Evolutionary conservation across 805 yeast species (phyloP), one percentile per base, ranked within the genome.

Genomic region (Metschnikowia reukaufii): DNA sequence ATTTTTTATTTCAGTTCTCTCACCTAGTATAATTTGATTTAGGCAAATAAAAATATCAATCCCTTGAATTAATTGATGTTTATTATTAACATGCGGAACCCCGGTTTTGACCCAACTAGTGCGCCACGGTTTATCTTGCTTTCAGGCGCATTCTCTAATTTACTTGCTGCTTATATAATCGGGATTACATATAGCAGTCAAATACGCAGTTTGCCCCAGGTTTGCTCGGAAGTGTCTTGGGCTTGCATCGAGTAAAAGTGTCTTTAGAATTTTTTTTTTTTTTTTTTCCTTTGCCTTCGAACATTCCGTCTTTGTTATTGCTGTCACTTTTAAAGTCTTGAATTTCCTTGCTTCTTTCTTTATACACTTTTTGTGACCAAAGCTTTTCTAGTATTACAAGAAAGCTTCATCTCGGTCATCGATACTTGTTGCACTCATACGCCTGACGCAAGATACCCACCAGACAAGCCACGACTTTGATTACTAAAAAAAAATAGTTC

Each of bases 151-250:
- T 23, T 36, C 29, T 17, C 30, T 30, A 20, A 19, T 16, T 39
- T 39, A 36, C 39, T 45, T 45, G 48, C 48, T 45, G 44, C 27
- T 29, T 36, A 36, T 30, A 40, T 36, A 45, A 40, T 36, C 48
- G 44, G 29, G 39, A 37, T 30, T 40, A 31, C 48, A 30, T 31
- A 44, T 36, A 36, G 21, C 44, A 18, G 23, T 31, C 21, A 17
- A 34, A 23, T 36, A 35, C 42, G 44, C 48, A 45, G 15, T 3
- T 19, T 36, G 44, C 41, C 48, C 44, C 44, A 35, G 40, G 16
- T 35, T 45, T 39, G 33, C 42, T 43, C 33, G 12, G 18, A 23
- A 23, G 42, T 39, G 47, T 34, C 39, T 39, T 15, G 29, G 18
- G 21, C 27, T 40, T 6, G 34, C 29, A 17, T 41, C 34, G 34